phyloP scores from a whole-genome alignment of 106 monocot species.

The Hemerocallis citrina region DNA sequence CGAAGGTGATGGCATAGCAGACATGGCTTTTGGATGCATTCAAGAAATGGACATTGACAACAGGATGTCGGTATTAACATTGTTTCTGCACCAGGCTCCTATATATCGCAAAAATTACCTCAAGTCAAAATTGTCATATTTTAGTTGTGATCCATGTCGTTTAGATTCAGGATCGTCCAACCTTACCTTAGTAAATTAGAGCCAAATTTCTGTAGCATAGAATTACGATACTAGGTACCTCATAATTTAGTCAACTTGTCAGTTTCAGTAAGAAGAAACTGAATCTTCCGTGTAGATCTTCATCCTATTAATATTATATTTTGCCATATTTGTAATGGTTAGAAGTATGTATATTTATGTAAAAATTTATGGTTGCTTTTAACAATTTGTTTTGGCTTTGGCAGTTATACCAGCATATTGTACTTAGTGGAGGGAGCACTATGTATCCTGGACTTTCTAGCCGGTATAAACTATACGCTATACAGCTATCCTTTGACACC shows the following conservation, averaged over 20 bases:
- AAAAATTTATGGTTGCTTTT: too few species aligned
- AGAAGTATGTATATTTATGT: too few species aligned
- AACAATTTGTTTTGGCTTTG: conserved; percentile 13
- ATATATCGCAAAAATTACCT: background rate
- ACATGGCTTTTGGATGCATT: conserved; percentile 94
- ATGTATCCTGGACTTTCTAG: conserved; percentile 99
- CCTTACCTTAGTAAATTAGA: background rate
- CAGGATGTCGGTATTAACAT: conserved; percentile 60
- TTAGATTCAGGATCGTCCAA: background rate
- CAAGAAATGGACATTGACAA: conserved; percentile 99
- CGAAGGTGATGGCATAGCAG: conserved; percentile 97
- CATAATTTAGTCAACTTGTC: background rate
- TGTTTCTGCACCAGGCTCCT: too few species aligned
- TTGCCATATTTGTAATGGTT: too few species aligned
- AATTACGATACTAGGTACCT: background rate
- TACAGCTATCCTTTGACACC: too few species aligned
- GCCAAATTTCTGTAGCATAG: background rate
- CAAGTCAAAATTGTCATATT: background rate
- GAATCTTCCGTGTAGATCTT: too few species aligned
- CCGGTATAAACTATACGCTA: conserved; percentile 35
- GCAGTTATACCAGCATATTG: conserved; percentile 97
- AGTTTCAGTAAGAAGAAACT: too few species aligned
- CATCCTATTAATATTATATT: too few species aligned
- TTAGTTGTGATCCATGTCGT: background rate
- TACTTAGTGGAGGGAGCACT: conserved; percentile 94